These are phyloP conservation scores for Colletotrichum somersetense DNA, from an alignment of 2,329 filamentous ascomycete species.

Conservation along the genomic window DNA sequence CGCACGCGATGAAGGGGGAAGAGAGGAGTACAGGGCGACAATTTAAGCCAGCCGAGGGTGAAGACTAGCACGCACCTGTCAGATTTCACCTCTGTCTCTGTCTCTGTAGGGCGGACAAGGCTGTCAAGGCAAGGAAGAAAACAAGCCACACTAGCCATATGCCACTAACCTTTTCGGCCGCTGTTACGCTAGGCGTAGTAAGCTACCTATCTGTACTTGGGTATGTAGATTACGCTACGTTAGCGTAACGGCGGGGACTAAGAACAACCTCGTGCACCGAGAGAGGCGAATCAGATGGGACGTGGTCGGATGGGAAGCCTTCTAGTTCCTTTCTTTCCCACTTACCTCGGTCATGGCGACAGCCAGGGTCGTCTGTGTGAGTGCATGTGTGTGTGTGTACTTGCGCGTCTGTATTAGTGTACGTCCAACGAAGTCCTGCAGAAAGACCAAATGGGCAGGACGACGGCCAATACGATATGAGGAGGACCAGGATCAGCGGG, in stretches of 20 bases:
- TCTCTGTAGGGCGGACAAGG: conserved; percentile 32
- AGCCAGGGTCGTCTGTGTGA: neutral
- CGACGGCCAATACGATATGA: neutral
- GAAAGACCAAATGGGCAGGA: neutral
- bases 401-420: neutral
- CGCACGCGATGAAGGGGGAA: neutral
- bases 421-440: neutral
- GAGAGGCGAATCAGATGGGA: conserved; percentile 8
- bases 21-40: conserved; percentile 1
- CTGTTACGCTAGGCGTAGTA: conserved; percentile 12
- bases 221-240: neutral
- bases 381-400: neutral
- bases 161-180: conserved; percentile 2
- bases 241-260: conserved; percentile 37
- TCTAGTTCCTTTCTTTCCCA: neutral
- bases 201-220: no score
- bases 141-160: conserved; percentile 3
- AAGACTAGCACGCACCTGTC: conserved; percentile 13
- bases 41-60: conserved; percentile 20
- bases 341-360: conserved; percentile 1
- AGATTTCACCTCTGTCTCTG: conserved; percentile 29
- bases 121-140: neutral
- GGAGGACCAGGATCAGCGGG: conserved; percentile 1
- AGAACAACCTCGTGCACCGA: conserved; percentile 25
- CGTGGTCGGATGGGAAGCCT: neutral